Evolutionary conservation across 1,284 basidiomycete species (phyloP), one percentile per base, ranked within the genome.

Genomic region (Erythrobasidium hasegawianum): DNA sequence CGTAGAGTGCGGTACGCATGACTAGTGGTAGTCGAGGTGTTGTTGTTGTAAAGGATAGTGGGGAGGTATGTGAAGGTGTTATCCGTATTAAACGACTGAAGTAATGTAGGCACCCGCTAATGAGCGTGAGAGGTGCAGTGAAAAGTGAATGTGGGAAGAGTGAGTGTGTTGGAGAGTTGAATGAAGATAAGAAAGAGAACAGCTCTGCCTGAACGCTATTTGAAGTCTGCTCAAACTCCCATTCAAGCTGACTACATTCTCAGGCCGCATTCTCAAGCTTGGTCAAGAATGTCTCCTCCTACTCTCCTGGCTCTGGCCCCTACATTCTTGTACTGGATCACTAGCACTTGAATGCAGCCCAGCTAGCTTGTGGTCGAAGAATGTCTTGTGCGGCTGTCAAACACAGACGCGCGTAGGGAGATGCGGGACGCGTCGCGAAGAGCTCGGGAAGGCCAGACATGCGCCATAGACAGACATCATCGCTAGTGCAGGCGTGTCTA

Each of bases 71-170:
- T 47, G 43, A 16, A 47, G 22, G 22, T n/a, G 43, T 24, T 47
- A 18, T n/a, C 45, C n/a, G 22, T n/a, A 53, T 22, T 53, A 22
- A 53, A 53, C 22, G 50, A 53, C 50, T 22, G 22, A 53, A 27
- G n/a, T 16, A 53, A 22, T 5, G 50, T 53, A 27, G 50, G 50
- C 26, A 16, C 16, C 16, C 50, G 50, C 50, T 53, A 26, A n/a
- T 47, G 22, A 47, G 43, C n/a, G 43, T 24, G 43, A 5, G 22
- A 47, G 22, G 43, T 24, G 43, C 8, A 47, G 16, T 5, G 22
- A 24, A 47, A 47, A 47, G 22, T 47, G 43, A 47, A 47, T 7
- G 43, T 47, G 14, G 43, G 22, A 7, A 53, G 50, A 27, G 16
- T 24, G 50, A 53, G 50, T 22, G 20, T 53, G 50, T 22, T 8